These are phyloP conservation scores for Mycosphaerella arachidis DNA, from an alignment of 2,329 filamentous ascomycete genomes.

Conservation along the genomic window DNA sequence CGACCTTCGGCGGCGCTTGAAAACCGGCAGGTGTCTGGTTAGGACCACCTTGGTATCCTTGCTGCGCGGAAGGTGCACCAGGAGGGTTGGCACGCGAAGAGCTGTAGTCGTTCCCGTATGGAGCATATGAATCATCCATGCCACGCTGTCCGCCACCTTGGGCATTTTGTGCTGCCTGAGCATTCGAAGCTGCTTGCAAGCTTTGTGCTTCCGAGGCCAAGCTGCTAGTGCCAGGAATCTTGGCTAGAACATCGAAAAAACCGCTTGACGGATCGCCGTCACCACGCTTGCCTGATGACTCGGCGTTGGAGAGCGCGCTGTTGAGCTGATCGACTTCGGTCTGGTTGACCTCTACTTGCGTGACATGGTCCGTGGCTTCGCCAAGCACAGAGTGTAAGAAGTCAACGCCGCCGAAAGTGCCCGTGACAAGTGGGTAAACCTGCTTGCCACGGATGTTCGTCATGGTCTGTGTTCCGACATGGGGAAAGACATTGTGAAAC, in stretches of 20 bases:
- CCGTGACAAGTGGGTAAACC: conserved; percentile 51
- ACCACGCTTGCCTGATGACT: conserved; percentile 29
- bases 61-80: conserved; percentile 23
- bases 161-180: conserved; percentile 41
- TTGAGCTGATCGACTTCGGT: conserved; percentile 46
- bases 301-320: conserved; percentile 40
- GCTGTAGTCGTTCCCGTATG: conserved; percentile 22
- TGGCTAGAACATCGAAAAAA: conserved; percentile 63
- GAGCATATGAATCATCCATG: conserved; percentile 15
- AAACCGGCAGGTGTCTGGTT: conserved; percentile 12
- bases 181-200: conserved; percentile 46
- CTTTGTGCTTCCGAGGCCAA: conserved; percentile 45
- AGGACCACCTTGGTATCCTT: conserved; percentile 36
- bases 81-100: conserved; percentile 20
- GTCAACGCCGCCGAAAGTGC: conserved; percentile 50
- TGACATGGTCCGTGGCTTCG: conserved; percentile 48
- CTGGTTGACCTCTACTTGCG: conserved; percentile 46
- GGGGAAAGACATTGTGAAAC: conserved; percentile 49
- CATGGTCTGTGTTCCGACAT: conserved; percentile 45
- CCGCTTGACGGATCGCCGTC: conserved; percentile 32
- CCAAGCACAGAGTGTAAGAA: conserved; percentile 49
- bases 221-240: conserved; percentile 60
- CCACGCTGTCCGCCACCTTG: conserved; percentile 14
- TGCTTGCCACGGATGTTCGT: conserved; percentile 45
- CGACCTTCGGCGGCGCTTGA: conserved; percentile 21